Evolutionary conservation across 2,329 filamentous ascomycete species (phyloP), one percentile per base, ranked within the genome.

Genomic region (Monascus ruber): DNA sequence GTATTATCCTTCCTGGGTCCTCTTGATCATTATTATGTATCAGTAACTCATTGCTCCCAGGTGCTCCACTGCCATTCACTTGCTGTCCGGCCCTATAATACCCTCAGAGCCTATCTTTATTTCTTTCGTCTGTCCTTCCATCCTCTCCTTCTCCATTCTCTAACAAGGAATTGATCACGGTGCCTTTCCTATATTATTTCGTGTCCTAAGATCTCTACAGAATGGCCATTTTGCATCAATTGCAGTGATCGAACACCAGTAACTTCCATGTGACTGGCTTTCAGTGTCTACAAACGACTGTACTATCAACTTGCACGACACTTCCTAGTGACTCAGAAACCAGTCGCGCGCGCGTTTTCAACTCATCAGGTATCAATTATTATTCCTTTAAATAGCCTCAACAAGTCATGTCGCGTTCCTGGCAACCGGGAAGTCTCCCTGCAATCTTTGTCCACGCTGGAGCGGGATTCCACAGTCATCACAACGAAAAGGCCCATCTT

Each of bases 361-460:
- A 17, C 17, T 17, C 17, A 17, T 17, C 17, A 17, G 17, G 17
- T 17, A 17, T 17, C 17, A 17, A 17, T 17, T 17, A 17, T 17
- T 17, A 17, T 17, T 17, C 17, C 17, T 17, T 17, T 17, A 17
- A 17, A 17, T 3, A 17, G 17, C 17, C 17, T 17, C 17, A 17
- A 17, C 17, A 25, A 44, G 51, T 33, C 35, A 66, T 65, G 59
- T 53, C 48, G 44, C 43, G 54, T 45, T 55, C 55, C 35, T 59
- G 59, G 11, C 62, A 67, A 46, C 52, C 54, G 33, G 58, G 62
- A 26, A 68, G 74, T 47, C 65, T 78, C 6, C 78, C 78, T 41
- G 87, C 86, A 42, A 89, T 98, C 38, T 96, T 94, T 60, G 81
- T 98, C 34, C 91, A 98, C 62, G 91, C 89, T 31, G 91, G 91